Evolutionary conservation across 2,329 filamentous ascomycete species (phyloP).

Genomic region (Verruconis gallopava): DNA sequence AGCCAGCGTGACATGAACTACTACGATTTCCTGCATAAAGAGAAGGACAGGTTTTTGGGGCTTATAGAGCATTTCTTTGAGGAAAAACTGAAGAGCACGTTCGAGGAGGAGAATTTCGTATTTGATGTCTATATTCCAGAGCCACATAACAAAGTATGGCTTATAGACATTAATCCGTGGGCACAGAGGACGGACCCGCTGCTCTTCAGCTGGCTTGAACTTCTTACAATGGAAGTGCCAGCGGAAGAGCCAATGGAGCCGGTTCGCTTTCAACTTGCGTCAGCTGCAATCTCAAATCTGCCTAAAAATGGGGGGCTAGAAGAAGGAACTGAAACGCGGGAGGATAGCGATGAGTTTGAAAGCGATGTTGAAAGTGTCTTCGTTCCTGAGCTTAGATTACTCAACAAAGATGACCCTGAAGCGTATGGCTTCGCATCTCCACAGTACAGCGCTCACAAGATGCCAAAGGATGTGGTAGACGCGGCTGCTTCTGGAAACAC

Average conservation of each 20-base stretch:
- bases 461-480: slow-evolving; percentile 83
- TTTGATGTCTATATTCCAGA: slow-evolving; percentile 89
- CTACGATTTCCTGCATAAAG: slow-evolving; percentile 64
- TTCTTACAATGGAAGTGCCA: slow-evolving; percentile 49
- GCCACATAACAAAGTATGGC: slow-evolving; percentile 60
- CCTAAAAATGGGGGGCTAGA: background rate
- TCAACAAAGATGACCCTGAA: slow-evolving; percentile 74
- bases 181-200: slow-evolving; percentile 77
- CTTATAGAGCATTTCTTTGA: slow-evolving; percentile 68
- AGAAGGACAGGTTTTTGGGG: slow-evolving; percentile 54
- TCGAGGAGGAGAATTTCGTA: slow-evolving; percentile 70
- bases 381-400: slow-evolving; percentile 66
- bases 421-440: slow-evolving; percentile 76
- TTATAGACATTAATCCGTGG: slow-evolving; percentile 95
- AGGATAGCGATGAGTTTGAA: slow-evolving; percentile 15
- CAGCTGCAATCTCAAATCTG: background rate
- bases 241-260: background rate
- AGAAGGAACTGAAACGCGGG: slow-evolving; percentile 11
- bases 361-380: slow-evolving; percentile 42
- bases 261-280: background rate
- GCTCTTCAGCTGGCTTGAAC: slow-evolving; percentile 79
- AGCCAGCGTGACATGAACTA: slow-evolving; percentile 83
- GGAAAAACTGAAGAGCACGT: slow-evolving; percentile 57
- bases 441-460: slow-evolving; percentile 88
- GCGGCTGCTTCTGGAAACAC: slow-evolving; percentile 42